Conservation (phyloP, 2,329 filamentous ascomycete species). For the Exophiala oligosperma region DNA sequence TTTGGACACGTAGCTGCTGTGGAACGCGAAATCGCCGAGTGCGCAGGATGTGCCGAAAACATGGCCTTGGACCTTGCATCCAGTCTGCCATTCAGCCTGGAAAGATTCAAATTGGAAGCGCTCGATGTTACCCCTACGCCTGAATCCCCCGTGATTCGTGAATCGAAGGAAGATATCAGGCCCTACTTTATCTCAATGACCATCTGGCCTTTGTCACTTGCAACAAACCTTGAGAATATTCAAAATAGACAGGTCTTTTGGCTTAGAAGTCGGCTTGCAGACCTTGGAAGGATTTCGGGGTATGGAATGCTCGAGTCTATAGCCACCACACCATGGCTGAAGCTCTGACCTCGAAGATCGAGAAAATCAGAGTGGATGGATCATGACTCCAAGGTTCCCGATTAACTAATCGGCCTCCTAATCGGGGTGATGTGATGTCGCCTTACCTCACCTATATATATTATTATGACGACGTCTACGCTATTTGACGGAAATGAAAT, state of each 20-base stretch:
- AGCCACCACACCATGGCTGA: conserved; percentile 31
- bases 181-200: conserved; percentile 8
- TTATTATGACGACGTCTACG: no score
- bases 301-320: conserved; percentile 3
- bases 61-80: conserved; percentile 10
- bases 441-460: no score
- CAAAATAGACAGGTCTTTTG: conserved; percentile 1
- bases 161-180: conserved; percentile 1
- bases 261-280: conserved; percentile 2
- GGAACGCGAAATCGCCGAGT: neutral
- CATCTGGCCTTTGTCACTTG: conserved; percentile 14
- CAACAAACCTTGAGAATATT: conserved; percentile 5
- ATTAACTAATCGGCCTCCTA: no score
- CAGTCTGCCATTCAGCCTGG: conserved; percentile 13
- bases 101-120: conserved; percentile 1
- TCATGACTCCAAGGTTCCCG: no score
- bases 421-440: no score
- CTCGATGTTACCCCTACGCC: neutral
- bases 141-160: neutral
- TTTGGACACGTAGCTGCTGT: conserved; percentile 8
- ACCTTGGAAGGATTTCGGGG: conserved; percentile 3
- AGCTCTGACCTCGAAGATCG: neutral
- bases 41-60: neutral
- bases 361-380: no score
- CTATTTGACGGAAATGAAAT: no score